phyloP scores from a whole-genome alignment of 352 stramenopile genomes.

The Phytophthora crassamura region DNA sequence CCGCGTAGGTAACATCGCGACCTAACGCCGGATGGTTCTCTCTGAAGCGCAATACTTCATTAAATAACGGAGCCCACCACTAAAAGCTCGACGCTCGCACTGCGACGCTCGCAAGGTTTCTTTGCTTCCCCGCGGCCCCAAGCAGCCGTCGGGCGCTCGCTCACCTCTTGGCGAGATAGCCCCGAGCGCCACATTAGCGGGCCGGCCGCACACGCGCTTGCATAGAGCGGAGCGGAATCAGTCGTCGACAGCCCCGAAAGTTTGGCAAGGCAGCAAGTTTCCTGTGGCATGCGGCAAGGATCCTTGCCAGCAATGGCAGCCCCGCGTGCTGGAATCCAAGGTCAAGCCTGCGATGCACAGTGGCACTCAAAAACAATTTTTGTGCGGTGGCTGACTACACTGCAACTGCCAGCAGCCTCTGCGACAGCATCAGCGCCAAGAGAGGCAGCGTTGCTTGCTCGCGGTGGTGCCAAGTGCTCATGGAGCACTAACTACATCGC shows the following conservation, averaged over 20 bases:
- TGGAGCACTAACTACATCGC: too few species aligned
- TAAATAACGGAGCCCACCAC: not conserved
- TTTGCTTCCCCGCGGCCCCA: slow-evolving; percentile 19
- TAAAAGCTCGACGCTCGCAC: not conserved
- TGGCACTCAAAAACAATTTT: not conserved
- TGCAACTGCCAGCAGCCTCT: too few species aligned
- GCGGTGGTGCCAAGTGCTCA: too few species aligned
- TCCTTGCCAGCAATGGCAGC: too few species aligned
- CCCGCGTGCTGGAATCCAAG: too few species aligned
- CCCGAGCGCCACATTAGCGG: too few species aligned
- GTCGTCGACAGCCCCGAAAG: not conserved
- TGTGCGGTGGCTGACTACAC: not conserved
- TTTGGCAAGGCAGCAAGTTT: too few species aligned
- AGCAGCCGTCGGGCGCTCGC: not conserved
- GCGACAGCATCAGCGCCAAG: too few species aligned
- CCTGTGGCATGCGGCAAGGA: not conserved
- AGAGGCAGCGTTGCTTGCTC: too few species aligned
- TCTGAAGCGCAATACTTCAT: too few species aligned
- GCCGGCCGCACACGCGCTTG: not conserved
- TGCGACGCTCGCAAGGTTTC: slow-evolving; percentile 12
- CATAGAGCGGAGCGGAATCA: slow-evolving; percentile 7
- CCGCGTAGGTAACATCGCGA: slow-evolving; percentile 3
- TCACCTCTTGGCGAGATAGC: too few species aligned
- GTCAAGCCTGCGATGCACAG: not conserved
- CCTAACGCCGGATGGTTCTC: slow-evolving; percentile 11